Conservation (phyloP, 164 flowering plant genomes). For the Nymphaea thermarum region DNA sequence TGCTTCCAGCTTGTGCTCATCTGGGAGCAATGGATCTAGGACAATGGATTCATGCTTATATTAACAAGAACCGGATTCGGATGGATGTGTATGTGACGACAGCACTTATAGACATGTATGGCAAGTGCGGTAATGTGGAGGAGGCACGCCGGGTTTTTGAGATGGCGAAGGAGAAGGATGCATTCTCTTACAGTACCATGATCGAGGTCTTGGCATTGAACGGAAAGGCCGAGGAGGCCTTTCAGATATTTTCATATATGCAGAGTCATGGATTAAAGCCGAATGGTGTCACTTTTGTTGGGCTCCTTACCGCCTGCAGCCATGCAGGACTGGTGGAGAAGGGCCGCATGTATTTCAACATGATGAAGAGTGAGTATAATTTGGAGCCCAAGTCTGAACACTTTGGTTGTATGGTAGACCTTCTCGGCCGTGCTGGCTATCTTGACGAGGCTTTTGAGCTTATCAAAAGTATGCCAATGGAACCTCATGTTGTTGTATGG, state of each 20-base stretch:
- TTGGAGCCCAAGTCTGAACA: slow-evolving; percentile 17
- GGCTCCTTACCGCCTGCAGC: slow-evolving; percentile 21
- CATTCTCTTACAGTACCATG: slow-evolving; percentile 20
- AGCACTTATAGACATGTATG: slow-evolving; percentile 17
- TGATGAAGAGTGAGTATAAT: slow-evolving; percentile 15
- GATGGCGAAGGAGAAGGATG: slow-evolving; percentile 8
- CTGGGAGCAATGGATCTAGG: slow-evolving; percentile 22
- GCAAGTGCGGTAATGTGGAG: slow-evolving; percentile 15
- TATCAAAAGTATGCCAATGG: slow-evolving; percentile 18
- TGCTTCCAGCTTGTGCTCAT: slow-evolving; percentile 22
- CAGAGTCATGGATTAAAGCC: slow-evolving; percentile 11
- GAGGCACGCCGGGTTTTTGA: slow-evolving; percentile 14
- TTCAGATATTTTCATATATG: slow-evolving; percentile 14
- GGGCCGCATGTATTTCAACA: slow-evolving; percentile 13
- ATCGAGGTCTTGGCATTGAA: slow-evolving; percentile 17
- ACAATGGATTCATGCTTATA: slow-evolving; percentile 18
- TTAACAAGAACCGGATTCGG: slow-evolving; percentile 9
- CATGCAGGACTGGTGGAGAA: slow-evolving; percentile 16
- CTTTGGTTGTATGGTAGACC: slow-evolving; percentile 25
- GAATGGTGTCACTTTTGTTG: slow-evolving; percentile 21
- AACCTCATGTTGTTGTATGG: slow-evolving; percentile 19
- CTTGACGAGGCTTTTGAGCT: slow-evolving; percentile 14
- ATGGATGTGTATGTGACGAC: slow-evolving; percentile 13
- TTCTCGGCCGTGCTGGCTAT: slow-evolving; percentile 18
- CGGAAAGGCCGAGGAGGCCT: slow-evolving; percentile 19